Conservation (phyloP, 176 grass and related monocot genomes). For the Carex littledalei region DNA sequence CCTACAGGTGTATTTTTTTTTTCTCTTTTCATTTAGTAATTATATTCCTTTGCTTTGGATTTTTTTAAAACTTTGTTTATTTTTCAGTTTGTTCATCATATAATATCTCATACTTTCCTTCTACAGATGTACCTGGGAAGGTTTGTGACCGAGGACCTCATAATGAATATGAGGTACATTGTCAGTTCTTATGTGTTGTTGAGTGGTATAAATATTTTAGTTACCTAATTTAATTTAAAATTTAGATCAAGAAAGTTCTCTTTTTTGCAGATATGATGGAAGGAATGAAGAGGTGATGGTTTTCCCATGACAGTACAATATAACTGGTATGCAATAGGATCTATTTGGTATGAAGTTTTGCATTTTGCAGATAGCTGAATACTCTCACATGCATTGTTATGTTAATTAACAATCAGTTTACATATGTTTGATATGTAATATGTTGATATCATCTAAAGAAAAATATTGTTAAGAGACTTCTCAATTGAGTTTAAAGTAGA, state of each 20-base stretch:
- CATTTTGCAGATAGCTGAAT: not conserved
- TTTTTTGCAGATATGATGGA: not conserved
- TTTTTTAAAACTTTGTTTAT: not conserved
- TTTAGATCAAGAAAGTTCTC: not conserved
- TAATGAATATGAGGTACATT: conserved; percentile 2
- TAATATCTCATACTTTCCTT: not conserved
- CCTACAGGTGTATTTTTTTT: not conserved
- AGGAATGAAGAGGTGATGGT: not conserved
- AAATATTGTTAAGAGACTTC: not conserved
- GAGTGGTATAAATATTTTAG: not conserved
- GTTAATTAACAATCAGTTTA: not conserved
- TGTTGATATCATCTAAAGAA: too few species aligned
- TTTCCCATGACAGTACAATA: not conserved
- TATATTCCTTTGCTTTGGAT: not conserved
- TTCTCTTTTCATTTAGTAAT: not conserved
- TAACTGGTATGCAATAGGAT: not conserved
- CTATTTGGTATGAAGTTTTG: not conserved
- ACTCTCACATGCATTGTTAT: not conserved
- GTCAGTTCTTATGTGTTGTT: not conserved
- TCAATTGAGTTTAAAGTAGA: too few species aligned
- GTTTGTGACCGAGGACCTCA: not conserved
- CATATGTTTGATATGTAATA: too few species aligned
- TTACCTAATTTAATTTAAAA: not conserved
- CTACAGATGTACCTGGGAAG: not conserved
- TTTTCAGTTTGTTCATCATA: not conserved